Evolutionary conservation across 177 flowering plant species (phyloP).

Genomic region (Telopea speciosissima): DNA sequence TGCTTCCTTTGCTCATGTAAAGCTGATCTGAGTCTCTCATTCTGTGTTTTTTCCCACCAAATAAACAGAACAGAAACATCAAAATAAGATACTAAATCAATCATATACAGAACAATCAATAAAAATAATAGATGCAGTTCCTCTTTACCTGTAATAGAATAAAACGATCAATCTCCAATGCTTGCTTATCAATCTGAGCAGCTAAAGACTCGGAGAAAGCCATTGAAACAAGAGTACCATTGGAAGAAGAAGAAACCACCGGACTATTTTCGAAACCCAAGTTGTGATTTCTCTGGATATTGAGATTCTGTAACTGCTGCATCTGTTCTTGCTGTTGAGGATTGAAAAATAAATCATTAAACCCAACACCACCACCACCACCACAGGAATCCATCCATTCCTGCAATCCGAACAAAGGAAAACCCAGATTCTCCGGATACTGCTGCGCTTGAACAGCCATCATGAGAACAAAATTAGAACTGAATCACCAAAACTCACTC

Average conservation of each 20-base stretch:
- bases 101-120: no score
- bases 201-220: slow-evolving; percentile 19
- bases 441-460: slow-evolving; percentile 36
- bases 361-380: slow-evolving; percentile 19
- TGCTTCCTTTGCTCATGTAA: slow-evolving; percentile 27
- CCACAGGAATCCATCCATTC: slow-evolving; percentile 18
- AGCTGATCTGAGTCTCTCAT: slow-evolving; percentile 24
- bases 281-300: slow-evolving; percentile 10
- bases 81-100: no score
- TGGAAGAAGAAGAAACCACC: slow-evolving; percentile 12
- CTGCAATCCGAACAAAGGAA: slow-evolving; percentile 22
- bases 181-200: slow-evolving; percentile 32
- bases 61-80: no score
- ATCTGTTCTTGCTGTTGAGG: slow-evolving; percentile 13
- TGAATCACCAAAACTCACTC: neutral
- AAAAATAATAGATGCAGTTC: no score
- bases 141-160: slow-evolving; percentile 40
- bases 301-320: neutral
- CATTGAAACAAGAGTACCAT: slow-evolving; percentile 13
- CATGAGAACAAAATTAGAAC: neutral
- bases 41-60: slow-evolving; percentile 23
- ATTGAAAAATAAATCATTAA: slow-evolving; percentile 14
- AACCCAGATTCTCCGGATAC: slow-evolving; percentile 20
- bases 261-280: slow-evolving; percentile 6
- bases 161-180: slow-evolving; percentile 41